Percentiles rank a stretch among this genome's conserved stretches.
These are phyloP conservation scores for Gryganskiella cystojenkinii DNA, from an alignment of 192 early-diverging fungal genomes.

Conservation along the genomic window DNA sequence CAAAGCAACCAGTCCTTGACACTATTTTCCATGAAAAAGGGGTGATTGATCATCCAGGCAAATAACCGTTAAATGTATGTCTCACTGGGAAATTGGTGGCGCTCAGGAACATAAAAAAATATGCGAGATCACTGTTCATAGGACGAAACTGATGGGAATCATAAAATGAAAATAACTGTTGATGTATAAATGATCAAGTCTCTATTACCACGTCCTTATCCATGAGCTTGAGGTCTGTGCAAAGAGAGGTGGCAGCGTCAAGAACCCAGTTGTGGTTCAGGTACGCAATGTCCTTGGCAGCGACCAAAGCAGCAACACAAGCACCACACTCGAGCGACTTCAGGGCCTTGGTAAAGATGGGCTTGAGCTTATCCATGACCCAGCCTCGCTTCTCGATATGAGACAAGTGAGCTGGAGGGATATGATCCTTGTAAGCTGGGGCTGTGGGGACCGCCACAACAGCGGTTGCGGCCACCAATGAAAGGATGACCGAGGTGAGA, in stretches of 20 bases:
- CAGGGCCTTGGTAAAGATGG: slow-evolving; percentile 21
- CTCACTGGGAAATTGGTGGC: no score
- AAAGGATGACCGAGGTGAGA: slow-evolving; percentile 16
- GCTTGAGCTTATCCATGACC: slow-evolving; percentile 19
- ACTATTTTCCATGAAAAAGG: slow-evolving; percentile 41
- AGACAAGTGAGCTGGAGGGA: not conserved
- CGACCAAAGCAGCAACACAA: slow-evolving; percentile 17
- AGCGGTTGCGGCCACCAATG: slow-evolving; percentile 11
- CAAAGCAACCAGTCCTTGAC: slow-evolving; percentile 46
- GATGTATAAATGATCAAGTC: not conserved
- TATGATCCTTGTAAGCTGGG: not conserved
- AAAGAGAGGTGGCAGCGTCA: slow-evolving; percentile 17
- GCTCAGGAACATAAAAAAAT: no score
- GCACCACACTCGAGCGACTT: slow-evolving; percentile 26
- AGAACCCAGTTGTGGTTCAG: slow-evolving; percentile 31
- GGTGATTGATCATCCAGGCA: no score
- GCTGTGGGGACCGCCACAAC: slow-evolving; percentile 10
- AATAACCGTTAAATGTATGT: no score
- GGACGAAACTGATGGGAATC: not conserved
- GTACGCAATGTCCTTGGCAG: slow-evolving; percentile 20
- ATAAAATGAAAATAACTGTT: not conserved
- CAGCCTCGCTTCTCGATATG: slow-evolving; percentile 29
- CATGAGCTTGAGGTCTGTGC: slow-evolving; percentile 31
- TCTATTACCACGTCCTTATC: slow-evolving; percentile 39
- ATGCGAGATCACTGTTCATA: not conserved